Evolutionary conservation across 768 basidiomycete species (phyloP).

Genomic region (Guyanaporus albipodus): DNA sequence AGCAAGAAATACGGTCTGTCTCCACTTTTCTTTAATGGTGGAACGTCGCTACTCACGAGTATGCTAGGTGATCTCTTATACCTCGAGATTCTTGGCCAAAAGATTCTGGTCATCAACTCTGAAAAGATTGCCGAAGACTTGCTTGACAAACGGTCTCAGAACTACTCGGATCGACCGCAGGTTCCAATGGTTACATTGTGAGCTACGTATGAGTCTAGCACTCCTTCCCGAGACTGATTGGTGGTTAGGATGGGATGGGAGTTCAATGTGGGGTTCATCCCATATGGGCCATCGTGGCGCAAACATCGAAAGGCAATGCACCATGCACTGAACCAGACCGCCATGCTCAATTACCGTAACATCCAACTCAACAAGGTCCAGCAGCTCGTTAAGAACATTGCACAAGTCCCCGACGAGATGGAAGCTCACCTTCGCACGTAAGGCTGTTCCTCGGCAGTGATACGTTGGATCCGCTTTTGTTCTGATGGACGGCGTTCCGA

Average conservation of each 20-base stretch:
- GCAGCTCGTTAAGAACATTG: constrained; percentile 30
- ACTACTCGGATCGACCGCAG: constrained; percentile 26
- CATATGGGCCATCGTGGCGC: constrained; percentile 38
- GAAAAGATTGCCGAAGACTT: constrained; percentile 24
- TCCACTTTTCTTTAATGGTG: background rate
- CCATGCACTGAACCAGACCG: constrained; percentile 33
- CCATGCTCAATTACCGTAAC: constrained; percentile 25
- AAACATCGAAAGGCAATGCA: constrained; percentile 36
- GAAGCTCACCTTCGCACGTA: constrained; percentile 21
- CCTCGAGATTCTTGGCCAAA: constrained; percentile 24
- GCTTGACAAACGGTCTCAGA: constrained; percentile 27
- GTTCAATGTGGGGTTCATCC: constrained; percentile 34
- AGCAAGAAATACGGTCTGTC: constrained; percentile 38
- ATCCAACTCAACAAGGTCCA: constrained; percentile 32
- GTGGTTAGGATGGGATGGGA: constrained; percentile 35
- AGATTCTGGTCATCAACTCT: constrained; percentile 23
- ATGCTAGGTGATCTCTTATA: constrained; percentile 23
- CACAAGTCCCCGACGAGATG: constrained; percentile 27
- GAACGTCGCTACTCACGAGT: background rate
- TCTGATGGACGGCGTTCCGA: background rate
- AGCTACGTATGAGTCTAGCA: background rate
- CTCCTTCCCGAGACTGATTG: constrained; percentile 1
- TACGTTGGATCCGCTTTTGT: too few species aligned
- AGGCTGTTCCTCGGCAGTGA: too few species aligned
- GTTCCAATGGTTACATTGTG: constrained; percentile 23